Evolutionary conservation across 2,329 filamentous ascomycete genomes (phyloP).

Genomic region (Xylaria sp.): DNA sequence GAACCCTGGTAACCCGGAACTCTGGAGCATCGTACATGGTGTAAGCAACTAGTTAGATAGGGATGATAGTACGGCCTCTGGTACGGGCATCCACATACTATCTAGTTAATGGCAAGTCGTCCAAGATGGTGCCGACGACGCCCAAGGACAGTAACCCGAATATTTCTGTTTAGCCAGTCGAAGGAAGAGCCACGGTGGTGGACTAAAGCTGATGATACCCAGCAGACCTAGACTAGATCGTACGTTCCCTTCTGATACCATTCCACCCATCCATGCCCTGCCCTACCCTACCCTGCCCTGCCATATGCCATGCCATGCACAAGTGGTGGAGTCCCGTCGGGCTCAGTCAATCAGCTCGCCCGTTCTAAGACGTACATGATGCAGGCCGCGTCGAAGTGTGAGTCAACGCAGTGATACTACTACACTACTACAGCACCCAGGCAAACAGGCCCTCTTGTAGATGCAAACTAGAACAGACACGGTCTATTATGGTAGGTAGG

Average conservation of each 20-base stretch:
- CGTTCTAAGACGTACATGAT: slow-evolving; percentile 38
- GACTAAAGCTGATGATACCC: slow-evolving; percentile 19
- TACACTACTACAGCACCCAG: slow-evolving; percentile 35
- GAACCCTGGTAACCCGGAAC: slow-evolving; percentile 26
- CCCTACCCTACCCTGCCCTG: slow-evolving; percentile 28
- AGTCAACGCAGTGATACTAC: slow-evolving; percentile 43
- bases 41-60: background rate
- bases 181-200: background rate
- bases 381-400: slow-evolving; percentile 40
- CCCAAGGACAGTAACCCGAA: slow-evolving; percentile 17
- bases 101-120: background rate
- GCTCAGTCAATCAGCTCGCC: slow-evolving; percentile 37
- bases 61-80: background rate
- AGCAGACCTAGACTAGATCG: slow-evolving; percentile 15
- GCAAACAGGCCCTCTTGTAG: slow-evolving; percentile 35
- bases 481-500: slow-evolving; percentile 33
- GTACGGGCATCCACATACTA: background rate
- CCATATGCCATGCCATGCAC: slow-evolving; percentile 33
- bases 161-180: background rate
- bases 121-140: background rate
- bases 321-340: slow-evolving; percentile 33
- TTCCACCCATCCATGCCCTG: slow-evolving; percentile 28
- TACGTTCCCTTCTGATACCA: slow-evolving; percentile 31
- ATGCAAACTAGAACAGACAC: slow-evolving; percentile 39
- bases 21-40: slow-evolving; percentile 14